Conservation (phyloP, 352 stramenopile genomes). For the Phytophthora rubi region DNA sequence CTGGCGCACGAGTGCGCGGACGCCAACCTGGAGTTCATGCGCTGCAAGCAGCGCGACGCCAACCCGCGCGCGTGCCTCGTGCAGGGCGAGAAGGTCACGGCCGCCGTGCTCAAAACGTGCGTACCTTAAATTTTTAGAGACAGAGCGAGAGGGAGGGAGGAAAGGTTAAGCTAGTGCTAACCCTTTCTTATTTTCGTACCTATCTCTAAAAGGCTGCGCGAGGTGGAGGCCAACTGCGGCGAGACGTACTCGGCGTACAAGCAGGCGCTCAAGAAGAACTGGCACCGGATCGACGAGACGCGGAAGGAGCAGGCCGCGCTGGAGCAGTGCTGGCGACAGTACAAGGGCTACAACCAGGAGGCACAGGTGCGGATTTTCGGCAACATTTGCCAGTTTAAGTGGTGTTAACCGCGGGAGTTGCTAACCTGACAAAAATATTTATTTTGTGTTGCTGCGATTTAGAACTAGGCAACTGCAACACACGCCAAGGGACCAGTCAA, state of each 20-base stretch:
- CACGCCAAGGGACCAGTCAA: constrained; percentile 2
- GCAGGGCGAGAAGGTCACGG: constrained; percentile 89
- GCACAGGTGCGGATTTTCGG: constrained; percentile 15
- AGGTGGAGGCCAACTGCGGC: constrained; percentile 85
- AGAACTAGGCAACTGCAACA: constrained; percentile 31
- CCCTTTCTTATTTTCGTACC: constrained; percentile 10
- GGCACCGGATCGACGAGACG: constrained; percentile 85
- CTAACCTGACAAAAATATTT: not conserved
- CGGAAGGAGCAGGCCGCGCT: constrained; percentile 88
- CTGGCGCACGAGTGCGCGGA: constrained; percentile 86
- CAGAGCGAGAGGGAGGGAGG: constrained; percentile 1
- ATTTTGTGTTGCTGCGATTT: not conserved
- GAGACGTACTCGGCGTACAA: constrained; percentile 89
- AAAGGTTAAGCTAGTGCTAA: not conserved
- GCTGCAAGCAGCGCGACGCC: constrained; percentile 86
- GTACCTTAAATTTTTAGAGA: constrained; percentile 23
- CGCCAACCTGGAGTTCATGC: constrained; percentile 85
- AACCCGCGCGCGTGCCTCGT: constrained; percentile 83
- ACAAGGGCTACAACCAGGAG: constrained; percentile 64
- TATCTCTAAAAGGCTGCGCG: constrained; percentile 58
- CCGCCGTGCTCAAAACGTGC: constrained; percentile 87
- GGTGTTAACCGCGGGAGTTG: not conserved
- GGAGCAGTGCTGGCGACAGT: constrained; percentile 85
- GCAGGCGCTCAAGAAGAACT: constrained; percentile 90
- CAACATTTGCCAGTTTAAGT: not conserved